These are phyloP conservation scores for Sclerotinia minor DNA, from an alignment of 2,329 filamentous ascomycete genomes.

Conservation along the genomic window DNA sequence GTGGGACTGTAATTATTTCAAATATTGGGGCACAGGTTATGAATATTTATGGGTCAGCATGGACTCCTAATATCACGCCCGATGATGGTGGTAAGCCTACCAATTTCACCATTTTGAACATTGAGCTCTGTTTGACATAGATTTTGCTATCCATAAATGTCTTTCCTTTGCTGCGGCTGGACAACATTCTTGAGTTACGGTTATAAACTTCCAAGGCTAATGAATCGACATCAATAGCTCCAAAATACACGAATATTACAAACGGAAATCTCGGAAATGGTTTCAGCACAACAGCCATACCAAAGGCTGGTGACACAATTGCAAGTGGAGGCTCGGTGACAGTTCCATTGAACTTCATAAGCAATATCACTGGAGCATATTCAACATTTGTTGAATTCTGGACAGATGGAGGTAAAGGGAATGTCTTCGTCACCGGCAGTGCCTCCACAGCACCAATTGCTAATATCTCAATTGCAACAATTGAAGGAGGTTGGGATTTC, in stretches of 20 bases:
- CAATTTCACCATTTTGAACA: background rate
- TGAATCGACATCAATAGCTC: background rate
- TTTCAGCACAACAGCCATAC: conserved; percentile 14
- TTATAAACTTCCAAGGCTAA: background rate
- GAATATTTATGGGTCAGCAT: conserved; percentile 12
- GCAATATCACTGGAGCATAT: conserved; percentile 39
- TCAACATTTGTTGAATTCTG: conserved; percentile 39
- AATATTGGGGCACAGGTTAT: conserved; percentile 13
- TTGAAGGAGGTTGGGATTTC: conserved; percentile 40
- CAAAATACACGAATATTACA: conserved; percentile 10
- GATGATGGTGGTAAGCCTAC: conserved; percentile 7
- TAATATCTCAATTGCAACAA: conserved; percentile 39
- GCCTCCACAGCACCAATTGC: conserved; percentile 40
- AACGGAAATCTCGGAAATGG: conserved; percentile 15
- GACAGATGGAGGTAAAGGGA: conserved; percentile 38
- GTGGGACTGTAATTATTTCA: conserved; percentile 47
- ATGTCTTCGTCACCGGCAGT: conserved; percentile 36
- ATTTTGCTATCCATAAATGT: background rate
- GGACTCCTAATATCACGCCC: conserved; percentile 12
- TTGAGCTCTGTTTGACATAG: background rate
- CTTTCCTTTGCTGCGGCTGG: background rate
- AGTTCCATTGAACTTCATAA: conserved; percentile 38
- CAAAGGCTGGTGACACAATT: conserved; percentile 16
- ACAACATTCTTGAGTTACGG: background rate
- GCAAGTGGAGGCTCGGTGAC: conserved; percentile 37